These are phyloP conservation scores for Lycium ferocissimum DNA, from an alignment of 257 asterid species.

Conservation along the genomic window DNA sequence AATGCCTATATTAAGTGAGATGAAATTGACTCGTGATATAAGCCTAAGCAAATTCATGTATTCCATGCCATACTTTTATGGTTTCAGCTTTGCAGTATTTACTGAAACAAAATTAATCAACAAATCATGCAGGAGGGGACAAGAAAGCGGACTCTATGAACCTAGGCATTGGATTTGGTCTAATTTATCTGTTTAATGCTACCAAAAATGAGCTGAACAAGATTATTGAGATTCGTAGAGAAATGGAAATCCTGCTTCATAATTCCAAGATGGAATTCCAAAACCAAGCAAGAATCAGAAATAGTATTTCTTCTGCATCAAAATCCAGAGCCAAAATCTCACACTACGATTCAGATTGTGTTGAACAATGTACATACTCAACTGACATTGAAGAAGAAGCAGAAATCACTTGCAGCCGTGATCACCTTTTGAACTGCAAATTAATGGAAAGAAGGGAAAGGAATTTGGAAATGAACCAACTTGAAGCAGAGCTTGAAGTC, in stretches of 20 bases:
- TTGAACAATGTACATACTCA: slow-evolving; percentile 39
- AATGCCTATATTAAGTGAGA: background rate
- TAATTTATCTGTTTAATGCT: slow-evolving; percentile 55
- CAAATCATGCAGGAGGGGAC: slow-evolving; percentile 33
- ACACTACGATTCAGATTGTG: slow-evolving; percentile 35
- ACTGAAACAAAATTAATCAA: background rate
- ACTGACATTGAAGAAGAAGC: slow-evolving; percentile 29
- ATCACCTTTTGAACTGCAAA: slow-evolving; percentile 14
- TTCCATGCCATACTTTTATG: background rate
- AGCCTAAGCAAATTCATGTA: background rate
- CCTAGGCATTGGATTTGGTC: slow-evolving; percentile 70
- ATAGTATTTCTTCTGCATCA: slow-evolving; percentile 25
- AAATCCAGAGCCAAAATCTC: slow-evolving; percentile 32
- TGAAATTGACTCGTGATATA: background rate
- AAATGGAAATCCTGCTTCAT: slow-evolving; percentile 55
- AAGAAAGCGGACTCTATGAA: slow-evolving; percentile 55
- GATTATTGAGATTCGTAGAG: slow-evolving; percentile 50
- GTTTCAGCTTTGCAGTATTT: background rate
- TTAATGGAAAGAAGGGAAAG: slow-evolving; percentile 31
- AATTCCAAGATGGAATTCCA: slow-evolving; percentile 43
- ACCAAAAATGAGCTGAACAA: slow-evolving; percentile 58
- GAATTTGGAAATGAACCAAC: slow-evolving; percentile 59
- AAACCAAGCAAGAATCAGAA: slow-evolving; percentile 33
- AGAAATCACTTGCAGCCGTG: slow-evolving; percentile 39
- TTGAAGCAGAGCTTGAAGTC: slow-evolving; percentile 71